Evolutionary conservation across 176 grass and related monocot species (phyloP).

Genomic region (Oryza punctata): DNA sequence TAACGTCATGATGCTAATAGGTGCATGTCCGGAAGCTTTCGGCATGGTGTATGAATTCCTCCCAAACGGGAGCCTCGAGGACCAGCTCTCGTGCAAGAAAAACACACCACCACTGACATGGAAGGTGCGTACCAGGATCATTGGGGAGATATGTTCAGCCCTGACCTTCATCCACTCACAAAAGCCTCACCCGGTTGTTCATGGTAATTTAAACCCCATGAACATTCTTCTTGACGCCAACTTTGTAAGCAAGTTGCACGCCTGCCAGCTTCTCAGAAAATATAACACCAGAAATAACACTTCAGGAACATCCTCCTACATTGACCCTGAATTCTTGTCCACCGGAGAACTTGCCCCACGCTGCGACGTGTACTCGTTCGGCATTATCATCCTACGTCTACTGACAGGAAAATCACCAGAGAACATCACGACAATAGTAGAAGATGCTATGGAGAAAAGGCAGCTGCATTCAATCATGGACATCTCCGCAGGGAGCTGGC

Average conservation of each 20-base stretch:
- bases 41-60: constrained; percentile 75
- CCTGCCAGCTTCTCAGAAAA: constrained; percentile 44
- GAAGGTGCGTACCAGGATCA: constrained; percentile 64
- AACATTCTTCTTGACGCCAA: constrained; percentile 83
- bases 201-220: constrained; percentile 66
- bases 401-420: constrained; percentile 61
- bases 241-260: constrained; percentile 65
- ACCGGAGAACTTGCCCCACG: constrained; percentile 50
- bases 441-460: constrained; percentile 59
- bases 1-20: constrained; percentile 72
- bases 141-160: constrained; percentile 74
- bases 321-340: constrained; percentile 66
- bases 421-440: constrained; percentile 51
- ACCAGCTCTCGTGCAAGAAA: constrained; percentile 37
- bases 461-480: constrained; percentile 59
- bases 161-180: constrained; percentile 76
- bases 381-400: constrained; percentile 71
- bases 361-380: constrained; percentile 76
- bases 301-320: constrained; percentile 52
- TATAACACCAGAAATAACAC: constrained; percentile 40
- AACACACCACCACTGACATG: constrained; percentile 60
- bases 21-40: constrained; percentile 56
- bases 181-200: constrained; percentile 57
- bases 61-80: constrained; percentile 79
- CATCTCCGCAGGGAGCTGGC: constrained; percentile 68